Percentiles rank a stretch among this genome's conserved stretches.
phyloP scores from a whole-genome alignment of 352 stramenopile species.

The Aphanomyces astaci region DNA sequence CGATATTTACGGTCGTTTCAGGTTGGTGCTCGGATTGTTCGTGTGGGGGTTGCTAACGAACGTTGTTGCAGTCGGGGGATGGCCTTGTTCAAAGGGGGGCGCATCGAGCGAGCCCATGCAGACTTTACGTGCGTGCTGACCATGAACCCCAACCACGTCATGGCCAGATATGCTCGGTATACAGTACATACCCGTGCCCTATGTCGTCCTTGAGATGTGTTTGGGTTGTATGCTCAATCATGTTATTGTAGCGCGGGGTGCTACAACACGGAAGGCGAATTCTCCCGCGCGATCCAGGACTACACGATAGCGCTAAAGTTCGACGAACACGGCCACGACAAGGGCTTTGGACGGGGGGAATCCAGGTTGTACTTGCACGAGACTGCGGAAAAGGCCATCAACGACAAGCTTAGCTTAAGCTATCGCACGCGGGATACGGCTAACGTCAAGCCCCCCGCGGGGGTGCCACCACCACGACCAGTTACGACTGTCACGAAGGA shows the following conservation, averaged over 20 bases:
- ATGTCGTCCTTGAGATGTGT: too few relatives aligned
- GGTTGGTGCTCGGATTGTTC: too few relatives aligned
- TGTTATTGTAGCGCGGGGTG: constrained; percentile 39
- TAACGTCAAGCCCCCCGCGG: constrained; percentile 5
- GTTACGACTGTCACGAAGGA: too few relatives aligned
- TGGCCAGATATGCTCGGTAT: constrained; percentile 60
- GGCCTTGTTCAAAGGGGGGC: constrained; percentile 49
- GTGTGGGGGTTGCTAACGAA: background rate
- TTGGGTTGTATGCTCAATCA: background rate
- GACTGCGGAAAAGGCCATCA: constrained; percentile 22
- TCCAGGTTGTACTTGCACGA: constrained; percentile 17
- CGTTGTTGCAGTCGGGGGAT: constrained; percentile 41
- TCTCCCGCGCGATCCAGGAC: constrained; percentile 62
- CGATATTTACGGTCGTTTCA: constrained; percentile 59
- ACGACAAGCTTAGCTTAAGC: constrained; percentile 18
- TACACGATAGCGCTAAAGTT: constrained; percentile 62
- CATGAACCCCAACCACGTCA: constrained; percentile 64
- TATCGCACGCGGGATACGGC: constrained; percentile 11
- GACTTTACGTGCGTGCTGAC: constrained; percentile 60
- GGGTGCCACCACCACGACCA: too few relatives aligned
- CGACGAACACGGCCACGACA: constrained; percentile 29
- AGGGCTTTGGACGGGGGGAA: background rate
- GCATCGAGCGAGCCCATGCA: constrained; percentile 43
- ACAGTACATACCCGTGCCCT: background rate
- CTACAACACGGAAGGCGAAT: constrained; percentile 63